Conservation (phyloP, 2,329 filamentous ascomycete species). For the Mariannaea elegans region DNA sequence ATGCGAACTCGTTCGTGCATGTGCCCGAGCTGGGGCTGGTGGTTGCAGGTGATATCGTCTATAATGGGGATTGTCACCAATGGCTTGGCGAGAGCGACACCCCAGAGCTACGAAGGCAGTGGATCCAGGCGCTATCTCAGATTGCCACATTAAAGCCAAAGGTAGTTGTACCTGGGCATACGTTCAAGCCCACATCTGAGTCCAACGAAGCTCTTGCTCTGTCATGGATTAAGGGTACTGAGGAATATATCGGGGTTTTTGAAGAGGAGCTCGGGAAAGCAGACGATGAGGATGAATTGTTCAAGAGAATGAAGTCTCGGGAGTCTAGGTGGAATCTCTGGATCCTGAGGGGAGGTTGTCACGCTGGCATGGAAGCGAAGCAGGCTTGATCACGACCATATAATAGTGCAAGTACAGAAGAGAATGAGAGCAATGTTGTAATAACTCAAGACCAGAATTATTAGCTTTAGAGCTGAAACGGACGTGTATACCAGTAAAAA, state of each 20-base stretch:
- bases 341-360: neutral
- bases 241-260: neutral
- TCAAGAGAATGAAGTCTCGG: neutral
- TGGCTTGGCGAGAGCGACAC: neutral
- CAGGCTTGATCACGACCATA: no score
- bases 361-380: neutral
- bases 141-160: constrained; percentile 3
- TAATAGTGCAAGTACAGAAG: no score
- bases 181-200: neutral
- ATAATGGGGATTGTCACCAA: constrained; percentile 10
- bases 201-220: neutral
- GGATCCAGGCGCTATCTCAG: neutral
- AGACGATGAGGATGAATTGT: neutral
- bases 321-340: neutral
- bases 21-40: neutral
- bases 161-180: constrained; percentile 9
- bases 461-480: no score
- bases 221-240: neutral
- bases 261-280: neutral
- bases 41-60: constrained; percentile 8
- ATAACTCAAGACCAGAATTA: no score
- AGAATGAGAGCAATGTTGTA: no score
- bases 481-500: no score
- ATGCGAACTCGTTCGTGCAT: constrained; percentile 4
- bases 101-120: neutral